Percentiles rank a stretch among this genome's conserved stretches.
Evolutionary conservation across 257 asterid species (phyloP).

Genomic region (Solanum stenotomum): DNA sequence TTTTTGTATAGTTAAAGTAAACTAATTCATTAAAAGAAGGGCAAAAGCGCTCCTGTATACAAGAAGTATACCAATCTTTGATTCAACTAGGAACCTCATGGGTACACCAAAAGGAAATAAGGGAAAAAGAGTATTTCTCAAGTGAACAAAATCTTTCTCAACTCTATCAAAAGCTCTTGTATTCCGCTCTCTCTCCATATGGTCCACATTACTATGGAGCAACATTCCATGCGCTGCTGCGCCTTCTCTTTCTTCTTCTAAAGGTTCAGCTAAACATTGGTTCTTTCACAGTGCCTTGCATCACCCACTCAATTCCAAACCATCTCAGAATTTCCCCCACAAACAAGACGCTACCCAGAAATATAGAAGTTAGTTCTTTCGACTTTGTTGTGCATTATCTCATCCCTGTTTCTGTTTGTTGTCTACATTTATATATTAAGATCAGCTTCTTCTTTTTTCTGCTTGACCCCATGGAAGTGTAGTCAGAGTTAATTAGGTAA

Average conservation of each 20-base stretch:
- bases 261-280: neutral
- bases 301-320: neutral
- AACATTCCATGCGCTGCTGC: neutral
- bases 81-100: neutral
- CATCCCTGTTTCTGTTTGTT: neutral
- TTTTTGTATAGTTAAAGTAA: neutral
- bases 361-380: neutral
- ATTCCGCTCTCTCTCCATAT: neutral
- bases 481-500: neutral
- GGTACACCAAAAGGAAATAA: neutral
- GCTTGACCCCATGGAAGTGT: neutral
- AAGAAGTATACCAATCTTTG: neutral
- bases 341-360: neutral
- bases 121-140: neutral
- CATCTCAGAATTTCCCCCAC: neutral
- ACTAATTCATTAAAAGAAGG: neutral
- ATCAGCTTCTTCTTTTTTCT: neutral
- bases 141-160: neutral
- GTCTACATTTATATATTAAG: neutral
- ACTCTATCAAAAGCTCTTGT: neutral
- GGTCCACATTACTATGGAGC: neutral
- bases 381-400: neutral
- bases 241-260: neutral
- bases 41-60: neutral
- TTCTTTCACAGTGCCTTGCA: neutral